phyloP scores from a whole-genome alignment of 2,329 filamentous ascomycete species.

The Aspergillus floridensis region DNA sequence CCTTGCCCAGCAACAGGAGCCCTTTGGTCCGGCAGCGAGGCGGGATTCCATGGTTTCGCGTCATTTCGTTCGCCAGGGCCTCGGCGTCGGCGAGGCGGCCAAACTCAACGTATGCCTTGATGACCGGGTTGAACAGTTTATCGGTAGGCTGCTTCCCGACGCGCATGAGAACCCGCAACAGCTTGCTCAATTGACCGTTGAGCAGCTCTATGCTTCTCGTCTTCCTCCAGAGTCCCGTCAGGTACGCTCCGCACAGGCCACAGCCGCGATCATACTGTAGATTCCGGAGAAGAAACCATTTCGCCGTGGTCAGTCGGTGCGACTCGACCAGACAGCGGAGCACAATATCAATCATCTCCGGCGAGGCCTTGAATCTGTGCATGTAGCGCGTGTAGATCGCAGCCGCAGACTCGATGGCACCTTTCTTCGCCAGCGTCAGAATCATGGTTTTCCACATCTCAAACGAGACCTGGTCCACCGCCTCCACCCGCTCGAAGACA shows the following conservation, averaged over 20 bases:
- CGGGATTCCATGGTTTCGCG: slow-evolving; percentile 26
- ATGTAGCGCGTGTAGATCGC: slow-evolving; percentile 31
- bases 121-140: slow-evolving; percentile 41
- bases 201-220: slow-evolving; percentile 37
- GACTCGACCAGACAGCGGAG: slow-evolving; percentile 40
- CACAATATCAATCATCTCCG: slow-evolving; percentile 34
- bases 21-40: slow-evolving; percentile 37
- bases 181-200: slow-evolving; percentile 33
- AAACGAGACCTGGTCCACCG: slow-evolving; percentile 29
- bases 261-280: slow-evolving; percentile 34
- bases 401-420: slow-evolving; percentile 37
- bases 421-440: slow-evolving; percentile 34
- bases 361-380: slow-evolving; percentile 29
- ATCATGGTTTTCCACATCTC: slow-evolving; percentile 40
- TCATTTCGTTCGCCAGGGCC: slow-evolving; percentile 37
- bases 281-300: slow-evolving; percentile 34
- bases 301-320: slow-evolving; percentile 37
- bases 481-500: slow-evolving; percentile 36
- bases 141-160: slow-evolving; percentile 34
- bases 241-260: slow-evolving; percentile 37
- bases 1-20: slow-evolving; percentile 37
- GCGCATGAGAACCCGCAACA: slow-evolving; percentile 27
- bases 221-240: slow-evolving; percentile 41
- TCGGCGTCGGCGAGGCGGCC: slow-evolving; percentile 37
- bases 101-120: slow-evolving; percentile 41